Percentiles rank a stretch among this genome's conserved stretches.
Evolutionary conservation across 177 flowering plant species (phyloP).

Genomic region (Vitis hybrid): DNA sequence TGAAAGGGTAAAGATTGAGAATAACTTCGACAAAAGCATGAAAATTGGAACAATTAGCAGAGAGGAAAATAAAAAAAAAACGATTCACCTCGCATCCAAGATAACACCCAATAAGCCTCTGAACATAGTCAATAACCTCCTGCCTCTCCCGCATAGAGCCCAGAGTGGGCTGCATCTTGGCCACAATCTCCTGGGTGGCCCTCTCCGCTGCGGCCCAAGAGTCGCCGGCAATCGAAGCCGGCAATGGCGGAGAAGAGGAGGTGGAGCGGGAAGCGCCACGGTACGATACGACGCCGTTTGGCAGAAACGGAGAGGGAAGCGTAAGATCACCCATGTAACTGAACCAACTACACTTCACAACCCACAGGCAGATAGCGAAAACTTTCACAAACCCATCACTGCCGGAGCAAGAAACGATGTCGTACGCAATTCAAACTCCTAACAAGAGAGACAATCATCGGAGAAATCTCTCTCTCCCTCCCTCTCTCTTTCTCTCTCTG

Average conservation of each 20-base stretch:
- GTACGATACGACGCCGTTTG: constrained; percentile 3
- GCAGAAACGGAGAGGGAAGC: not conserved
- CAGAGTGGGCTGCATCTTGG: constrained; percentile 34
- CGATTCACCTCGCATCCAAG: constrained; percentile 32
- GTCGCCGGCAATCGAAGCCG: constrained; percentile 15
- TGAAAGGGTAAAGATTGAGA: not conserved
- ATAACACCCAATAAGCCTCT: constrained; percentile 21
- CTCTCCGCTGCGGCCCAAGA: constrained; percentile 33
- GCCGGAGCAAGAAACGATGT: no score
- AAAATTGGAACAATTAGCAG: no score
- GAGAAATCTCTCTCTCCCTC: no score
- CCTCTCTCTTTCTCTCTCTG: no score
- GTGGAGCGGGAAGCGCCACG: constrained; percentile 7
- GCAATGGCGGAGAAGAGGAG: constrained; percentile 2
- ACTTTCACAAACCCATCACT: no score
- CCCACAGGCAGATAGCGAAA: no score
- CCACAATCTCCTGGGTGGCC: constrained; percentile 23
- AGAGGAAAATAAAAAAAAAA: not conserved
- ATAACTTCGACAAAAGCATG: not conserved
- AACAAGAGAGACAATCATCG: no score
- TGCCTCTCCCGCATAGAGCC: constrained; percentile 35
- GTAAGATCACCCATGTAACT: no score
- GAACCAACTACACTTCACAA: no score
- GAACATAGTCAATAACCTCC: constrained; percentile 40
- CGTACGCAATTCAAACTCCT: no score